A percentile compares a stretch with the other conserved stretches of the same genome.
These are phyloP conservation scores for Rhododendron simsii DNA, from an alignment of 148 eudicot genomes.

Conservation along the genomic window DNA sequence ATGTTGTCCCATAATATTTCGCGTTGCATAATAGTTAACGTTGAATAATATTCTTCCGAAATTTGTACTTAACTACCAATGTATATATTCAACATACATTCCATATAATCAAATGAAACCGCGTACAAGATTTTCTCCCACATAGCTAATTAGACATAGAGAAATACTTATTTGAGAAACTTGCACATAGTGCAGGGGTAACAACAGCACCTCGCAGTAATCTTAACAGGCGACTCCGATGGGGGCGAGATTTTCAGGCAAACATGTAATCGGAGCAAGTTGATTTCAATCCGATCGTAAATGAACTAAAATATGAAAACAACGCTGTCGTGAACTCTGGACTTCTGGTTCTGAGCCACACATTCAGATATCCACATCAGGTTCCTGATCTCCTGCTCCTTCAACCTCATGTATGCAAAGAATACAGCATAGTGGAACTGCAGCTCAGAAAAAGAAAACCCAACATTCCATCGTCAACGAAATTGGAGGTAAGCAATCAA, in stretches of 20 bases:
- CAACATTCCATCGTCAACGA: background rate
- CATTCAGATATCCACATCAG: constrained; percentile 99
- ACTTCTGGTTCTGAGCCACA: constrained; percentile 96
- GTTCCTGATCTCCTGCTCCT: constrained; percentile 98
- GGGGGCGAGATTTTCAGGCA: constrained; percentile 15
- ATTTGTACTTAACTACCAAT: background rate
- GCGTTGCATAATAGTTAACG: too few relatives aligned
- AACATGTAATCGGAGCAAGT: background rate
- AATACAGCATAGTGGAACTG: constrained; percentile 96
- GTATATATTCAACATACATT: background rate
- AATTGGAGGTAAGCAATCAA: background rate
- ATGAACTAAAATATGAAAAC: constrained; percentile 75
- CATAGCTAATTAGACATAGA: background rate
- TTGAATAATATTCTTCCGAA: too few relatives aligned
- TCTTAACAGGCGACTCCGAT: background rate
- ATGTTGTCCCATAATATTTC: too few relatives aligned
- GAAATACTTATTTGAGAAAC: background rate
- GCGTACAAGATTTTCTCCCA: background rate
- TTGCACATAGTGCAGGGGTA: background rate
- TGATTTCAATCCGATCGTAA: background rate
- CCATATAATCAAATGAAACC: background rate
- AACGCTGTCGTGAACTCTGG: constrained; percentile 95
- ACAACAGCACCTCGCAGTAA: background rate
- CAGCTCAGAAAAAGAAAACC: constrained; percentile 22
- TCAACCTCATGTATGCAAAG: constrained; percentile 89